Percentiles rank a stretch among this genome's conserved stretches.
These are phyloP conservation scores for Zalerion maritima DNA, from an alignment of 495 filamentous ascomycete genomes.

Conservation along the genomic window DNA sequence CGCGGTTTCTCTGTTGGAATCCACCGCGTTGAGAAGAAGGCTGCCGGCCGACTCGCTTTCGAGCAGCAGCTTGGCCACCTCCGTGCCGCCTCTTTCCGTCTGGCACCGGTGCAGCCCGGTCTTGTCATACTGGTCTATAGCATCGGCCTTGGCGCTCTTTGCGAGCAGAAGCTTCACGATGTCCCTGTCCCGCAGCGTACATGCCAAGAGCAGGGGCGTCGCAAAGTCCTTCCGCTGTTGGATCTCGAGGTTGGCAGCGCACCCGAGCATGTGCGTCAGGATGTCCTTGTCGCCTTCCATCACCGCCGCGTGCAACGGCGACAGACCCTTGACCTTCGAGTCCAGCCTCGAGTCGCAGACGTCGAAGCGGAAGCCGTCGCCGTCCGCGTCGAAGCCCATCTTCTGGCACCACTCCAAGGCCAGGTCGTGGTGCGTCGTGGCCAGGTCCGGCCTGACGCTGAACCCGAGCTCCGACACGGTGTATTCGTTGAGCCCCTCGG, in stretches of 20 bases:
- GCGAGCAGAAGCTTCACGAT: slow-evolving; percentile 27
- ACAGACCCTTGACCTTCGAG: too few relatives aligned
- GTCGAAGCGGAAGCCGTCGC: slow-evolving; percentile 8
- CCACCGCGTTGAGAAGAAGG: slow-evolving; percentile 7
- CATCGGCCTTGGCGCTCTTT: slow-evolving; percentile 28
- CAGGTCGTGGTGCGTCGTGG: slow-evolving; percentile 2
- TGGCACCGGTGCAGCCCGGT: slow-evolving; percentile 14
- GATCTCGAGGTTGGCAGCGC: slow-evolving; percentile 7
- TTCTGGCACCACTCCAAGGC: slow-evolving; percentile 12
- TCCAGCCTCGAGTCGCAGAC: slow-evolving; percentile 5
- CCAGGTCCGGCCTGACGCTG: background rate
- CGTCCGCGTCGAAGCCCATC: slow-evolving; percentile 9
- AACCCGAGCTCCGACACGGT: slow-evolving; percentile 4
- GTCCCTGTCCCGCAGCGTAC: slow-evolving; percentile 8
- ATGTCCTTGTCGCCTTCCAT: slow-evolving; percentile 9
- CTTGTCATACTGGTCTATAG: slow-evolving; percentile 25
- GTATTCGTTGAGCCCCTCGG: slow-evolving; percentile 9
- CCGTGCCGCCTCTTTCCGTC: slow-evolving; percentile 5
- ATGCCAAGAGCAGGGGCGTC: slow-evolving; percentile 11
- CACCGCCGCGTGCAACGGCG: slow-evolving; percentile 12
- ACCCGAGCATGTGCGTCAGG: slow-evolving; percentile 9
- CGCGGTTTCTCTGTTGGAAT: slow-evolving; percentile 13
- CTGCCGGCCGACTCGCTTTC: slow-evolving; percentile 2
- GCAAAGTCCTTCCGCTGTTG: slow-evolving; percentile 6
- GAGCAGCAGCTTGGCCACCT: slow-evolving; percentile 10